Conservation (phyloP, 225 moss, liverwort and hornwort genomes). For the Bryoerythrophyllum caledonicum region DNA sequence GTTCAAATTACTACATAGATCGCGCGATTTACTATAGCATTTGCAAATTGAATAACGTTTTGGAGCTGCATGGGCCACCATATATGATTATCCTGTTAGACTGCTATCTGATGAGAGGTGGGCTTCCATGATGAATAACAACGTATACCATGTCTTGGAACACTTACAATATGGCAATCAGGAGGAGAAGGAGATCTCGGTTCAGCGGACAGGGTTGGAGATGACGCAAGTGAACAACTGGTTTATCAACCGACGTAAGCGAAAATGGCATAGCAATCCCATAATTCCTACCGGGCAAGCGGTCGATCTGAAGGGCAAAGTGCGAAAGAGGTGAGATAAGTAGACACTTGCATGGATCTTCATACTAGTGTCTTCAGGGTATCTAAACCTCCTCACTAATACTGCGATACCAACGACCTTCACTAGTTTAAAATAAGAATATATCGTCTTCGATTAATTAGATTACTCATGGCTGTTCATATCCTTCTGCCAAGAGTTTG, state of each 20-base stretch:
- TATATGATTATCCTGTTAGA: too few species aligned
- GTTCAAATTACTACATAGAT: neutral
- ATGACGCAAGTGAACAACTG: slow-evolving; percentile 93
- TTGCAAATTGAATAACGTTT: neutral
- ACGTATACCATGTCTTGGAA: too few species aligned
- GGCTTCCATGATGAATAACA: neutral
- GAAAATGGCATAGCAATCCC: slow-evolving; percentile 81
- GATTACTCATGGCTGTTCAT: neutral
- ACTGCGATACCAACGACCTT: too few species aligned
- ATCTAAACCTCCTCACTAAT: too few species aligned
- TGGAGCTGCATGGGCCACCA: neutral
- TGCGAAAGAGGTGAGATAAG: slow-evolving; percentile 56
- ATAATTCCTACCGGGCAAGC: slow-evolving; percentile 22
- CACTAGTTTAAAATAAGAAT: neutral
- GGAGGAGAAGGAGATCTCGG: slow-evolving; percentile 83
- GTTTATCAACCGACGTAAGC: slow-evolving; percentile 90
- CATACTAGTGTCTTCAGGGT: neutral
- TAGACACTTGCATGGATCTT: neutral
- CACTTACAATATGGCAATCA: slow-evolving; percentile 33
- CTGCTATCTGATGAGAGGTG: slow-evolving; percentile 8
- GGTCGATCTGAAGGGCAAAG: slow-evolving; percentile 50
- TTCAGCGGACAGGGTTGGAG: slow-evolving; percentile 80
- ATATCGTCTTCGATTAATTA: neutral
- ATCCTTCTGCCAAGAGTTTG: neutral
- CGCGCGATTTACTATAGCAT: neutral